Conservation (phyloP, 768 basidiomycete species). For the Leccinum truebloodii region DNA sequence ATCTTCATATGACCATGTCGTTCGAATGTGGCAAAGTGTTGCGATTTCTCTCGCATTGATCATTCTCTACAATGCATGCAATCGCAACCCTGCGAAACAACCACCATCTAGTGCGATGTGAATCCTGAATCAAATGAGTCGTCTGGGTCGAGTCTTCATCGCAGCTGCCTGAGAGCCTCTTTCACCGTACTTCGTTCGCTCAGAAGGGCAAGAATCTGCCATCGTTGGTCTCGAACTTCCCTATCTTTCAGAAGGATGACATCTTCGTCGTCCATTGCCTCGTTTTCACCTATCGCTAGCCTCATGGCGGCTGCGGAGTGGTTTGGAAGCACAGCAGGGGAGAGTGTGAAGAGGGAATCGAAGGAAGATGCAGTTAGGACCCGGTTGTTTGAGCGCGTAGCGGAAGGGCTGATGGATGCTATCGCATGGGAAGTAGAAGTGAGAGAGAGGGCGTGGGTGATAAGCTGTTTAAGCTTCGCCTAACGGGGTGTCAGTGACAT, state of each 20-base stretch:
- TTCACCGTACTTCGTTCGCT: slow-evolving; percentile 73
- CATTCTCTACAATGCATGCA: neutral
- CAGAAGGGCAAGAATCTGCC: slow-evolving; percentile 77
- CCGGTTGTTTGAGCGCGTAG: slow-evolving; percentile 37
- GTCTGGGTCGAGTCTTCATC: slow-evolving; percentile 15
- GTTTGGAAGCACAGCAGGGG: slow-evolving; percentile 78
- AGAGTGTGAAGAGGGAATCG: slow-evolving; percentile 74
- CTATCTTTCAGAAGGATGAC: slow-evolving; percentile 56
- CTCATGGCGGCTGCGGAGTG: slow-evolving; percentile 77
- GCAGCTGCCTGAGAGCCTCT: slow-evolving; percentile 49
- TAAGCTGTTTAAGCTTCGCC: slow-evolving; percentile 83
- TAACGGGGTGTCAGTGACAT: slow-evolving; percentile 26
- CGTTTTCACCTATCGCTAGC: slow-evolving; percentile 57
- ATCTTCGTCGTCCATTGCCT: slow-evolving; percentile 47
- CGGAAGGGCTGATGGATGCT: slow-evolving; percentile 68
- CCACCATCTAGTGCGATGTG: neutral
- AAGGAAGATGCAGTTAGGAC: slow-evolving; percentile 70
- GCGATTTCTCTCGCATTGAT: neutral
- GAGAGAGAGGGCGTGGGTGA: slow-evolving; percentile 76
- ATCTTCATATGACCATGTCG: neutral
- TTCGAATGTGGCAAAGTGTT: neutral
- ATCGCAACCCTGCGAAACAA: slow-evolving; percentile 2
- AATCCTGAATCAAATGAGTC: neutral
- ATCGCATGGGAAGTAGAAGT: slow-evolving; percentile 77
- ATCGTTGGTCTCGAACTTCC: slow-evolving; percentile 66